phyloP scores from a whole-genome alignment of 2,329 filamentous ascomycete genomes.

The Neonectria sp. region DNA sequence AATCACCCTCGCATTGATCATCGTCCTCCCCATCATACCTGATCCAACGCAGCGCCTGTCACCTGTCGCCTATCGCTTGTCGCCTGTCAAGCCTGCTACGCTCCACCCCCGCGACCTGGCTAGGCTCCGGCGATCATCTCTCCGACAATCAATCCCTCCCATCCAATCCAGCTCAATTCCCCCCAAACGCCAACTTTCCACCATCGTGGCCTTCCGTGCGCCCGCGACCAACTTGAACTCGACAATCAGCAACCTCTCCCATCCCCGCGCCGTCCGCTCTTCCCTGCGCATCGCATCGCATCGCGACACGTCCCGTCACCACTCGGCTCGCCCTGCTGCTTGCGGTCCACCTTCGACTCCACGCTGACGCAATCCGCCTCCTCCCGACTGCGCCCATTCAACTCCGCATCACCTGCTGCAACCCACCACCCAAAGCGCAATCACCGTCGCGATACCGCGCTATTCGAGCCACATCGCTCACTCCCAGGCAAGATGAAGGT shows the following conservation, averaged over 20 bases:
- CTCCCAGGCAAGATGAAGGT: constrained; percentile 56
- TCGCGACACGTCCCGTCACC: constrained; percentile 37
- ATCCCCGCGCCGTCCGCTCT: constrained; percentile 2
- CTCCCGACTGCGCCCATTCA: constrained; percentile 35
- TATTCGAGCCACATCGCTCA: constrained; percentile 13
- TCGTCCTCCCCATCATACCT: constrained; percentile 7
- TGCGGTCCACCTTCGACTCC: constrained; percentile 45
- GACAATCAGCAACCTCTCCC: constrained; percentile 3
- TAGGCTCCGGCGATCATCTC: constrained; percentile 42
- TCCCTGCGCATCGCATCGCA: constrained; percentile 32
- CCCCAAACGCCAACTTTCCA: constrained; percentile 27
- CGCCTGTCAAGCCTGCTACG: constrained; percentile 40
- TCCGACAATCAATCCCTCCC: constrained; percentile 17
- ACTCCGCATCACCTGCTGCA: constrained; percentile 30
- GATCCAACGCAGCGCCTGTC: constrained; percentile 36
- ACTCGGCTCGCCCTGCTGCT: constrained; percentile 31
- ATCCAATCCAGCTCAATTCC: constrained; percentile 30
- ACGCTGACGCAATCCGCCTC: constrained; percentile 51
- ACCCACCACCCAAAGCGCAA: constrained; percentile 27
- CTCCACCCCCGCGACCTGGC: constrained; percentile 42
- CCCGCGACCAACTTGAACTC: constrained; percentile 27
- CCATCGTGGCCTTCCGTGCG: constrained; percentile 29
- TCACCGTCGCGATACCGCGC: constrained; percentile 17
- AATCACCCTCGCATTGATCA: constrained; percentile 11
- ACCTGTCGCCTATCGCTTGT: not conserved